These are phyloP conservation scores for Cytospora piceae DNA, from an alignment of 2,329 filamentous ascomycete genomes.

Conservation along the genomic window DNA sequence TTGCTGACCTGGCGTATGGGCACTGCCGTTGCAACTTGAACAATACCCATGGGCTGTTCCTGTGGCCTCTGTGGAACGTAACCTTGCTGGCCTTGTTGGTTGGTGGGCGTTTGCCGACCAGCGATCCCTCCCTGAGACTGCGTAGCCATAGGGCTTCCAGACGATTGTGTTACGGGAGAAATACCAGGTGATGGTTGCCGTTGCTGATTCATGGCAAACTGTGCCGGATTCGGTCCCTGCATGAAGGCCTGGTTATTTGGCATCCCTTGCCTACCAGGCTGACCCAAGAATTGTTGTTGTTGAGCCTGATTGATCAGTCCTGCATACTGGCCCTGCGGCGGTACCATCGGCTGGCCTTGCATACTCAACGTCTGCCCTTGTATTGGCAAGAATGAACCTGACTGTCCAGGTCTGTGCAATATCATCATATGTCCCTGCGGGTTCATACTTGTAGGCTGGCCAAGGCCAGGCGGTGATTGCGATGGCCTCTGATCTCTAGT, in stretches of 20 bases:
- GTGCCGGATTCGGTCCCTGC: conserved; percentile 8
- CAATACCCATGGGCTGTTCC: conserved; percentile 20
- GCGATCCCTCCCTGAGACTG: conserved; percentile 11
- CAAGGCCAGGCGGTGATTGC: conserved; percentile 24
- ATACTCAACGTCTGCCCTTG: conserved; percentile 26
- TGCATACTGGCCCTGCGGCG: conserved; percentile 29
- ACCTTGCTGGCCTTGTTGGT: conserved; percentile 26
- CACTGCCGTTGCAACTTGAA: conserved; percentile 29
- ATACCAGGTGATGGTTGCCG: conserved; percentile 26
- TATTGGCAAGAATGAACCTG: conserved; percentile 22
- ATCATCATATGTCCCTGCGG: conserved; percentile 26
- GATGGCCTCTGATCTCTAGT: conserved; percentile 30
- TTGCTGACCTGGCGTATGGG: conserved; percentile 29
- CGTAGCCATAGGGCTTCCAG: conserved; percentile 25
- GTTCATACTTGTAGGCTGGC: conserved; percentile 27
- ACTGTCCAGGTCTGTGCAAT: conserved; percentile 23
- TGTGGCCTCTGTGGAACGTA: conserved; percentile 6
- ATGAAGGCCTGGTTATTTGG: conserved; percentile 10
- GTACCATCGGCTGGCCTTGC: conserved; percentile 27
- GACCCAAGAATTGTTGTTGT: conserved; percentile 19
- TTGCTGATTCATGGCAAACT: background rate
- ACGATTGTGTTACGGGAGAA: conserved; percentile 28
- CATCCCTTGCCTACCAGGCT: background rate
- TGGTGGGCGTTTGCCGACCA: conserved; percentile 19
- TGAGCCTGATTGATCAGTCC: conserved; percentile 17